Evolutionary conservation across 208 protist genomes (phyloP), one percentile per base, ranked within the genome.

Genomic region (Spongospora subterranea): DNA sequence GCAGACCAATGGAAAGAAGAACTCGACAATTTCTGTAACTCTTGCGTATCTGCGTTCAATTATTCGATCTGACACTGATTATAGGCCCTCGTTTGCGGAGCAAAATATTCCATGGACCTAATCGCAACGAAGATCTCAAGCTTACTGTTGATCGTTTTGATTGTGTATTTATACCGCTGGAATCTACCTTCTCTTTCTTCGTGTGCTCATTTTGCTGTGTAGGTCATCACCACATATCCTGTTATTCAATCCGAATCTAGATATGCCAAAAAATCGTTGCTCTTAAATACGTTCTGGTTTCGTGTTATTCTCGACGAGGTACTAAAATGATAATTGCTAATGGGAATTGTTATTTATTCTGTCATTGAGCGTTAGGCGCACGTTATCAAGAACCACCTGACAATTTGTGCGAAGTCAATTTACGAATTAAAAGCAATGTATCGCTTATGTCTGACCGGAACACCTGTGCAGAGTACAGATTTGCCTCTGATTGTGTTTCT

Each of bases 1-100:
- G 71, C 71, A 17, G 71, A 82, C n/a, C 71, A 82, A 43, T 82
- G 71, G 71, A 82, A 82, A n/a, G 40, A 43, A 35, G 71, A 82
- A 43, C 6, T 82, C n/a, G 71, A 82, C 40, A 6, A 43, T 45
- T 6, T 35, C n/a, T 35, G 71, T 82, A 82, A 45, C 6, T 82
- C 17, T 43, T 35, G 17, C 71, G 35, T n/a, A 35, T 6, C 71
- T 35, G 11, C 71, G 6, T 35, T 43, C n/a, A n/a, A 82, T 43
- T n/a, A 43, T 82, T 45, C n/a, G 71, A 6, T 82, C 35, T 39
- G n/a, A 82, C 6, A 35, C 17, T 20, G n/a, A 6, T 35, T 82
- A 35, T 43, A 82, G 71, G 35, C 13, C 71, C 71, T 82, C 71
- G 71, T 40, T 82, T 82, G 71, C 71, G 71, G 6, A 39, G 35